A percentile compares a stretch with the other conserved stretches of the same genome.
These are phyloP conservation scores for Penicillium parvum DNA, from an alignment of 495 filamentous ascomycete species.

Conservation along the genomic window DNA sequence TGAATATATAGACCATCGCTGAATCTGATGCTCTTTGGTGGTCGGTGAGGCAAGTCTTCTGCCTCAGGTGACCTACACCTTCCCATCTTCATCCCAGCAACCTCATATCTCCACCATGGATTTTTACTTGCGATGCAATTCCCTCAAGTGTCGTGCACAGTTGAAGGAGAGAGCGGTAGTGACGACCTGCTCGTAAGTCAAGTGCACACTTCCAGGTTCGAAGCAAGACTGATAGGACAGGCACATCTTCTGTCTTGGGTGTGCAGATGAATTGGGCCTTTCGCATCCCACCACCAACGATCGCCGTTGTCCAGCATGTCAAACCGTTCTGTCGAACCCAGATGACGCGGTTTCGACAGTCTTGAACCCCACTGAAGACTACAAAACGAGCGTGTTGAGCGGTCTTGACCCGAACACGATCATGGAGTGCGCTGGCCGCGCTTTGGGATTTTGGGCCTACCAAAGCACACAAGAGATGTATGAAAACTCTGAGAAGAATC, in stretches of 20 bases:
- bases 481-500: no score
- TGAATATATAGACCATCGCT: conserved; percentile 14
- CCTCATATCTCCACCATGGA: conserved; percentile 52
- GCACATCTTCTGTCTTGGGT: conserved; percentile 81
- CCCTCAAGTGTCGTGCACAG: conserved; percentile 69
- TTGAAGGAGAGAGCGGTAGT: conserved; percentile 76
- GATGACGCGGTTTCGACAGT: conserved; percentile 75
- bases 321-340: conserved; percentile 59
- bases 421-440: conserved; percentile 86
- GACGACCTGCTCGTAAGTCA: conserved; percentile 76
- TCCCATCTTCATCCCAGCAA: conserved; percentile 4
- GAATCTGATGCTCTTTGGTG: conserved; percentile 4
- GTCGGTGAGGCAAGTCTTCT: conserved; percentile 4
- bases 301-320: conserved; percentile 79
- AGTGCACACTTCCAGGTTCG: conserved; percentile 2
- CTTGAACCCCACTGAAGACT: conserved; percentile 85
- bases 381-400: conserved; percentile 85
- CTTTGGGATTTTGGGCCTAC: conserved; percentile 84
- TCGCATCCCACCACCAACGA: conserved; percentile 50
- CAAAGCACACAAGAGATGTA: conserved; percentile 91
- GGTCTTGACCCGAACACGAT: conserved; percentile 79
- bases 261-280: conserved; percentile 65
- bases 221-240: conserved; percentile 39
- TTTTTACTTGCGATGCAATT: conserved; percentile 72
- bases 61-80: conserved; percentile 13